Conservation (phyloP, 1,139 yeast species). For the Yamadazyma oceani region DNA sequence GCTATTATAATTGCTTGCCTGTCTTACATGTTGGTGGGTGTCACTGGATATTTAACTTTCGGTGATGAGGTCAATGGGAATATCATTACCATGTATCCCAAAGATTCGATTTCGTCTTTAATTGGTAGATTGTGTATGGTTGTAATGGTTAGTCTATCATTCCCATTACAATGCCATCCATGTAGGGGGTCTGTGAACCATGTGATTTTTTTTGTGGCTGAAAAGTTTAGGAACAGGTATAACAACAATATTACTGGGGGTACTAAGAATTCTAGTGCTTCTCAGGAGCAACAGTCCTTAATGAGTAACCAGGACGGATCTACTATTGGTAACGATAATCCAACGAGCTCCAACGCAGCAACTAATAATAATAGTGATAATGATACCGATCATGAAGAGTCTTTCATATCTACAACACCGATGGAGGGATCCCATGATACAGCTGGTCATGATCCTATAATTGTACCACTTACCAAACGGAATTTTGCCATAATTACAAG, state of each 20-base stretch:
- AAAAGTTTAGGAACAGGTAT: slow-evolving; percentile 5
- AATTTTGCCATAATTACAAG: slow-evolving; percentile 67
- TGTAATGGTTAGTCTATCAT: slow-evolving; percentile 65
- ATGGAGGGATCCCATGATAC: slow-evolving; percentile 52
- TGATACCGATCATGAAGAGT: slow-evolving; percentile 26
- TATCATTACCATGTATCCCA: slow-evolving; percentile 69
- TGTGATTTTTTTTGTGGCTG: slow-evolving; percentile 48
- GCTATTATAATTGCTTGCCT: slow-evolving; percentile 63
- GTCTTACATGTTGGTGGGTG: slow-evolving; percentile 69
- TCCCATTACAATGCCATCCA: slow-evolving; percentile 77
- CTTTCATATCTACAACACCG: slow-evolving; percentile 47
- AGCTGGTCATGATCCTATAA: slow-evolving; percentile 50
- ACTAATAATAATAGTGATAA: slow-evolving; percentile 1
- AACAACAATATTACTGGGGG: not conserved
- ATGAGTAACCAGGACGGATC: slow-evolving; percentile 25
- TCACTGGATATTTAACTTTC: slow-evolving; percentile 83
- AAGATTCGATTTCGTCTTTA: slow-evolving; percentile 54
- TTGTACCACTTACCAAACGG: slow-evolving; percentile 51
- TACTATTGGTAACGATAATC: not conserved
- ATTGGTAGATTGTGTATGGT: slow-evolving; percentile 73
- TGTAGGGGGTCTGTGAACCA: slow-evolving; percentile 73
- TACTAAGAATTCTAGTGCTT: not conserved
- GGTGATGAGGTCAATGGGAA: slow-evolving; percentile 73
- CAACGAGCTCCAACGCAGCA: not conserved
- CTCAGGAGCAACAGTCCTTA: slow-evolving; percentile 17